A percentile compares a stretch with the other conserved stretches of the same genome.
Conservation (phyloP, 169 alveolate genomes). For the Eimeria sp. region DNA sequence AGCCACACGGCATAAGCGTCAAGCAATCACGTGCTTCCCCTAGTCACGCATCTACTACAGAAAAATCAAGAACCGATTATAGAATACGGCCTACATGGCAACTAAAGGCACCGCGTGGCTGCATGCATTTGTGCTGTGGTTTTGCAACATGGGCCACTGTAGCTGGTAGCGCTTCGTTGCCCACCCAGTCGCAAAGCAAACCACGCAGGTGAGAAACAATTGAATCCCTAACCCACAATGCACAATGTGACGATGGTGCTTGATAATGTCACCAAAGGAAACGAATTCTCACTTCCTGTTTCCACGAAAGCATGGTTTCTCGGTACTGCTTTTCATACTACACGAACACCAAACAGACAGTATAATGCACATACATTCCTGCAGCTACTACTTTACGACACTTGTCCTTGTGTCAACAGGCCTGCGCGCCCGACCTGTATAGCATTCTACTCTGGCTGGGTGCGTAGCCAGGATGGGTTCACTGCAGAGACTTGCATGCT, state of each 20-base stretch:
- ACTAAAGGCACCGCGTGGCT: neutral
- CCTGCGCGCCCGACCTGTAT: neutral
- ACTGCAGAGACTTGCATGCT: neutral
- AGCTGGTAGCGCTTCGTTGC: neutral
- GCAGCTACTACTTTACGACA: neutral
- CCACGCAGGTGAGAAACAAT: neutral
- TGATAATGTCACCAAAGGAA: neutral
- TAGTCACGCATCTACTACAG: neutral
- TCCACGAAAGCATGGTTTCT: neutral
- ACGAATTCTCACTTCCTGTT: neutral
- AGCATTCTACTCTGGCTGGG: neutral
- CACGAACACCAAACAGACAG: neutral
- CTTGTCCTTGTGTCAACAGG: neutral
- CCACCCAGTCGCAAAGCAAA: neutral
- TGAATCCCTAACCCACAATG: neutral
- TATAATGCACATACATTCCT: neutral
- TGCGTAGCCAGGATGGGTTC: neutral
- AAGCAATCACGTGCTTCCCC: neutral
- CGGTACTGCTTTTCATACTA: neutral
- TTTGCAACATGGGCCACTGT: neutral
- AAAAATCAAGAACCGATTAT: neutral
- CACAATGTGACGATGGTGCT: neutral
- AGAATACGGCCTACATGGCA: neutral
- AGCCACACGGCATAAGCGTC: neutral
- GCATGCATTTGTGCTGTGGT: neutral